Base-by-base conservation (phyloP, 2,329 filamentous ascomycete genomes). In the Trichoderma asperellum region DNA sequence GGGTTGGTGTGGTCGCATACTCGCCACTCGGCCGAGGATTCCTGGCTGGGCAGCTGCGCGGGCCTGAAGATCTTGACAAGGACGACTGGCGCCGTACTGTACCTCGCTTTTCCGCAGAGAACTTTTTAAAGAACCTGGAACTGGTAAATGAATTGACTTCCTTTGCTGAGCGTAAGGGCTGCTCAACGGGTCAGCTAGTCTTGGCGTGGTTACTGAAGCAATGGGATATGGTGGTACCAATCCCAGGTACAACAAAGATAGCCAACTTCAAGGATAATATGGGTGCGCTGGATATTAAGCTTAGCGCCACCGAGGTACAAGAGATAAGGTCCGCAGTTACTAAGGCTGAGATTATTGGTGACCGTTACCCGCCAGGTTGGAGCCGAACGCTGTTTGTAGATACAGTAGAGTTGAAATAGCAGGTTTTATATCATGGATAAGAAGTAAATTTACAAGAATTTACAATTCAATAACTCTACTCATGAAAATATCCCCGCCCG, bases 191-290 rank as follows among this genome's bases (percentile, higher is more conserved):
- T 1, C 85, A 92, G 74, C 74, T 92, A 34, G 85, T 87, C 1
- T 80, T 92, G 34, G 89, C 89, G 0, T 92, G 89, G 89, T 73
- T 91, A 68, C 73, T 89, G 72, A 84, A 84, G 5, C 88, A 91
- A 73, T 87, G 86, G 0, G 81, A 85, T 4, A 86, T 89, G 73
- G 81, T 91, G 58, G 84, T 88, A 73, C 87, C 89, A 0, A 91
- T 86, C 60, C 84, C 83, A 0, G 85, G 84, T 1, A 86, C 84
- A 0, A 85, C 82, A 75, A 83, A 75, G 66, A 76, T 83, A 43
- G 79, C 80, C 72, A 84, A 83, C 68, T 74, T 59, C 29, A 40
- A 59, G 6, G 40, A 58, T 32, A 67, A 67, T 12, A 67, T 67
- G 37, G 64, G 64, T 5, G 64, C 64, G 5, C 32, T 67, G 55